These are phyloP conservation scores for Thermomucor indicae-seudaticae DNA, from an alignment of 371 early-diverging fungal genomes.

Conservation along the genomic window DNA sequence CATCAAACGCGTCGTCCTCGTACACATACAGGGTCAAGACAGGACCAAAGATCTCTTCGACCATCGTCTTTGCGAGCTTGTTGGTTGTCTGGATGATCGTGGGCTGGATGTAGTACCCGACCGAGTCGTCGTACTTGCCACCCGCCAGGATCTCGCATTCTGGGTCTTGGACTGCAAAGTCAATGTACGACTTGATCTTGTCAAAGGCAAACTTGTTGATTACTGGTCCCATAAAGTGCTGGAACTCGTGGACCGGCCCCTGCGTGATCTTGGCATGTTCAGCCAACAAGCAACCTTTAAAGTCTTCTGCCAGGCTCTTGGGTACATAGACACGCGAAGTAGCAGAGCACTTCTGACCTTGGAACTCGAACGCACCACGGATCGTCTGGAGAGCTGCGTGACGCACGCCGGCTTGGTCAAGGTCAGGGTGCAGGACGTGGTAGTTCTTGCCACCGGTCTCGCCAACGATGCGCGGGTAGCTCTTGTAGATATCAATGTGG, in stretches of 20 bases:
- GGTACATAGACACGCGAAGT: constrained; percentile 90
- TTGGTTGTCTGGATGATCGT: constrained; percentile 89
- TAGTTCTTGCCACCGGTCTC: constrained; percentile 99
- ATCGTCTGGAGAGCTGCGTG: constrained; percentile 75
- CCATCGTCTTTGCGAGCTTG: constrained; percentile 82
- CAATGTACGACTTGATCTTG: constrained; percentile 88
- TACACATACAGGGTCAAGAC: constrained; percentile 93
- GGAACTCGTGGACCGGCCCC: constrained; percentile 81
- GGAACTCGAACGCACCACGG: constrained; percentile 95
- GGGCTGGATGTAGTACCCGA: constrained; percentile 91
- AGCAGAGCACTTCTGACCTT: constrained; percentile 97
- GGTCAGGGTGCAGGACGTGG: constrained; percentile 82
- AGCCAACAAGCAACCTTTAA: constrained; percentile 60
- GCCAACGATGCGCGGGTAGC: constrained; percentile 96
- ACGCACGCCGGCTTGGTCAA: constrained; percentile 61
- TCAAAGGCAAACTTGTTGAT: constrained; percentile 92
- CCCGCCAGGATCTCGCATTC: constrained; percentile 78
- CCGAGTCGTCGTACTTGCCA: constrained; percentile 77
- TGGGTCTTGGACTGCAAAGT: constrained; percentile 59
- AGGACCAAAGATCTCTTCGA: constrained; percentile 97
- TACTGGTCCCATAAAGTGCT: constrained; percentile 76
- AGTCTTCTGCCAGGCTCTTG: constrained; percentile 74
- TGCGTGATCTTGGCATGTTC: constrained; percentile 77
- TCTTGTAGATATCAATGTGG: constrained; percentile 87
- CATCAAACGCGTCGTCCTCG: constrained; percentile 76